Base-by-base conservation (phyloP, 2,329 filamentous ascomycete species). In the Passalora sequoiae region DNA sequence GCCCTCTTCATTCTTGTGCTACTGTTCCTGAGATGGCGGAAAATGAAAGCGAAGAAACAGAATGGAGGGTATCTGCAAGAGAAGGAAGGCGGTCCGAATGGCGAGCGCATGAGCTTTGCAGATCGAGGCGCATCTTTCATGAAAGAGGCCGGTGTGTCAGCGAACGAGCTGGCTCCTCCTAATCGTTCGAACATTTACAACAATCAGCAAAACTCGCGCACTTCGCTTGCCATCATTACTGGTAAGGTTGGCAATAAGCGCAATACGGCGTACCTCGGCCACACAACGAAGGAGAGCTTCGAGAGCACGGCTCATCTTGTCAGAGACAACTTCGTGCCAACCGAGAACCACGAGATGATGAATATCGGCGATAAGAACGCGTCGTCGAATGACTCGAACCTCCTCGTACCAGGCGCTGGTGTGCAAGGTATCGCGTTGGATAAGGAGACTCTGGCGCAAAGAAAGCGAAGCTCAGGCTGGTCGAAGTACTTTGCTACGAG, bases 1-100 rank as follows among this genome's bases (percentile, higher is more conserved):
- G 67, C 80, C 1, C 61, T 95, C 5, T 69, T 94, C n/a, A 73
- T 85, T 19, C 63, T 86, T 1, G 61, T 88, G n/a, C 73, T 96
- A 15, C 70, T 92, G 38, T 71, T 84, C 20, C 67, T 89, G 17
- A 75, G 78, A 59, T 77, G 76, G 58, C 73, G 76, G 53, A 75
- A 74, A 46, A 73, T 76, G 54, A 80, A 77, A 61, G 74, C 75
- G 55, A 76, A 71, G 42, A 67, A 70, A 38, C 73, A 74, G 68
- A 32, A 51, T 38, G 53, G 50, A n/a, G 56, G 53, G n/a, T 54
- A 57, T 33, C 30, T 57, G n/a, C 73, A 69, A 49, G 67, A 78
- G 54, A 67, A 66, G 56, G 45, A 57, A 25, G 43, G 30, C 13
- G 43, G 39, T 4, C 41, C 40, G 6, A 21, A 39, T 32, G 53